Evolutionary conservation across 2,329 filamentous ascomycete genomes (phyloP).

Genomic region (Gnomoniopsis sp.): DNA sequence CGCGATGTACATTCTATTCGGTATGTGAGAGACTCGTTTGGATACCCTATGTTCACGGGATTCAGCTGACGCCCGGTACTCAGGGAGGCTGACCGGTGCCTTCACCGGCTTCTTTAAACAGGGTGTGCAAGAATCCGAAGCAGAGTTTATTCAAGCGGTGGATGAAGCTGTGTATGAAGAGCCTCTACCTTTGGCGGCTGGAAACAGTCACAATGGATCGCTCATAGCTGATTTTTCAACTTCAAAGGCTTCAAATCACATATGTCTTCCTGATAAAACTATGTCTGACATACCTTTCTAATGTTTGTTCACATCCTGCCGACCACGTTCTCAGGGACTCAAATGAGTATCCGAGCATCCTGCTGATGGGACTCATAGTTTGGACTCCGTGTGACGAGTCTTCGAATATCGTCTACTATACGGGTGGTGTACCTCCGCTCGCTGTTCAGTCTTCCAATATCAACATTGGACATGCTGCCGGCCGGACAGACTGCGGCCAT

Average conservation of each 20-base stretch:
- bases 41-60: too few relatives aligned
- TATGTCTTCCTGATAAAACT: constrained; percentile 67
- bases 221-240: constrained; percentile 19
- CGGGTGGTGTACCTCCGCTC: constrained; percentile 61
- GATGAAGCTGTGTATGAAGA: constrained; percentile 27
- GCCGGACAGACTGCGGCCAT: constrained; percentile 57
- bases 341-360: not conserved
- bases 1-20: constrained; percentile 58
- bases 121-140: constrained; percentile 22
- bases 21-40: constrained; percentile 38
- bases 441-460: constrained; percentile 62
- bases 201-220: not conserved
- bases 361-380: constrained; percentile 27
- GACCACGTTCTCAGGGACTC: not conserved
- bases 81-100: constrained; percentile 28
- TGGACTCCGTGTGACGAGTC: constrained; percentile 56
- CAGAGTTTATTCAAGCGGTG: constrained; percentile 26
- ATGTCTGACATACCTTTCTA: constrained; percentile 50
- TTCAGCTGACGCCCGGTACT: constrained; percentile 27
- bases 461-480: constrained; percentile 58
- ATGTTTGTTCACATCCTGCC: constrained; percentile 20
- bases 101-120: constrained; percentile 29
- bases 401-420: constrained; percentile 57
- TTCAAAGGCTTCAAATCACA: constrained; percentile 58
- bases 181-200: not conserved